Base-by-base conservation (phyloP, 192 early-diverging fungal species). In the Kappamyces sp. region DNA sequence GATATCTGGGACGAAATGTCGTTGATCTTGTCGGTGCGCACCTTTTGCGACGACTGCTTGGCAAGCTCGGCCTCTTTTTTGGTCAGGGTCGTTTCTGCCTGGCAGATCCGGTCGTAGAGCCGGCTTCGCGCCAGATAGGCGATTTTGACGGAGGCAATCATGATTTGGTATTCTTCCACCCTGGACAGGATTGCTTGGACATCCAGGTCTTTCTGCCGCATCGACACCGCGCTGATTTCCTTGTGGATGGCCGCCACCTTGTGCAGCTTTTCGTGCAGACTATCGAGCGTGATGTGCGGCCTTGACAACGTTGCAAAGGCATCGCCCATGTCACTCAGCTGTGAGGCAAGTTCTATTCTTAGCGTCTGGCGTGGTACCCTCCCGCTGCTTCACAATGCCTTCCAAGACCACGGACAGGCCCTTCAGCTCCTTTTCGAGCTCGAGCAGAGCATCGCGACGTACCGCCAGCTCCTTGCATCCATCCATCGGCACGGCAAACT, bases 141-240 rank as follows among this genome's bases (percentile, higher is more conserved):
- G 33, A 85, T 81, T 49, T 89, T 84, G 65, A 91, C 86, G 0
- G 89, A 84, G 3, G 82, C 86, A 60, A 92, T 89, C 59, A 88
- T 77, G n/a, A 89, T 84, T 65, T 93, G 79, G 65, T 95, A 89
- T 66, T 94, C 92, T 52, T 95, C 91, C 48, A 89, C 86, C 1
- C 84, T 92, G 51, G 84, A 76, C 67, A 84, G 84, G 52, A 93
- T 77, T 68, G 85, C 85, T 50, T 92, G 70, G 3, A 86, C 74
- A 5, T 81, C 58, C 37, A 93, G 77, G 69, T 94, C 91, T 46
- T 78, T 74, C 3, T 83, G 79, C 9, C 78, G 74, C 48, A 85
- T 86, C 60, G 90, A 89, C 38, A 94, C 61, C 43, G 84, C 86
- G 67, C 77, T 84, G 60, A 94, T 82, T 50, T 82, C 73, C 59